These are phyloP conservation scores for Pholiota microspora DNA, from an alignment of 768 basidiomycete species.

Conservation along the genomic window DNA sequence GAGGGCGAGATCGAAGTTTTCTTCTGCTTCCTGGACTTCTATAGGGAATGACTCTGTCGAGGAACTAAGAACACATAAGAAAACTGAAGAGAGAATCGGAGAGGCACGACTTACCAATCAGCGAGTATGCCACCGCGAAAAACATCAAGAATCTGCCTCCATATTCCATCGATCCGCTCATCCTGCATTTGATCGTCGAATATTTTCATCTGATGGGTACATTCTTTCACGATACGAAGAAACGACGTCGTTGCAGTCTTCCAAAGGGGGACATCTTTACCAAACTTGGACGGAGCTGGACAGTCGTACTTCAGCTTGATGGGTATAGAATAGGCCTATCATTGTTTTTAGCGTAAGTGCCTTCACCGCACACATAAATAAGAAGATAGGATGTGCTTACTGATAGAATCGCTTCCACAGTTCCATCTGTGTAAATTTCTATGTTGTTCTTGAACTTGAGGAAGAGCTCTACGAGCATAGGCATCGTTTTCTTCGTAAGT, in stretches of 20 bases:
- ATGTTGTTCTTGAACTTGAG: slow-evolving; percentile 55
- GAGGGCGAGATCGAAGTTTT: slow-evolving; percentile 83
- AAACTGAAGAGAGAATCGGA: background rate
- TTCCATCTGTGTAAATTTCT: slow-evolving; percentile 77
- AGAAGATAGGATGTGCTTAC: slow-evolving; percentile 69
- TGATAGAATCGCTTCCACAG: slow-evolving; percentile 49
- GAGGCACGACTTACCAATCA: slow-evolving; percentile 60
- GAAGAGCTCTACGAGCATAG: slow-evolving; percentile 77
- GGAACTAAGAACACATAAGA: slow-evolving; percentile 42
- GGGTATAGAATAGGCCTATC: slow-evolving; percentile 83
- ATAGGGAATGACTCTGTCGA: slow-evolving; percentile 53
- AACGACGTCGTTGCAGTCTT: slow-evolving; percentile 89
- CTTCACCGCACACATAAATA: too few relatives aligned
- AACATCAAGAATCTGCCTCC: slow-evolving; percentile 80
- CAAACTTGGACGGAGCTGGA: slow-evolving; percentile 83
- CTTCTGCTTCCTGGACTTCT: slow-evolving; percentile 71
- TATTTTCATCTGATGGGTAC: slow-evolving; percentile 47
- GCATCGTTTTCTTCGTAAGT: slow-evolving; percentile 86
- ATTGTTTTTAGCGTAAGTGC: too few relatives aligned
- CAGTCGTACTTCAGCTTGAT: slow-evolving; percentile 96
- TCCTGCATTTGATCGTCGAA: slow-evolving; percentile 56
- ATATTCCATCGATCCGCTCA: slow-evolving; percentile 76
- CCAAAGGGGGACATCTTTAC: slow-evolving; percentile 88
- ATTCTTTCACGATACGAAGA: slow-evolving; percentile 70
- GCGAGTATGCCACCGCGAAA: slow-evolving; percentile 81